Evolutionary conservation across 2,329 filamentous ascomycete species (phyloP).

Genomic region (Fusarium sp.): DNA sequence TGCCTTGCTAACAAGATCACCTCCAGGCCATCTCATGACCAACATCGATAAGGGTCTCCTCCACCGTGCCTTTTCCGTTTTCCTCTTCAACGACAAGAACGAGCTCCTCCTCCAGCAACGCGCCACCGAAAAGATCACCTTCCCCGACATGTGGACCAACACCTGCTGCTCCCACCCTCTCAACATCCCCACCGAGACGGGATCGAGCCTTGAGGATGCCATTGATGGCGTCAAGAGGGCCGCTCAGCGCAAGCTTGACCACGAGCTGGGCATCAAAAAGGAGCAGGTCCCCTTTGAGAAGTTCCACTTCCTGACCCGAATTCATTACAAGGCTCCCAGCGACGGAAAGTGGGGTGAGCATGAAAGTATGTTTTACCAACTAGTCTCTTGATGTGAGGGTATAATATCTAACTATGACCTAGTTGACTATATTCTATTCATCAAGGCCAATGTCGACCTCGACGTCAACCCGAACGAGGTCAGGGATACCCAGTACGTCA

Average conservation of each 20-base stretch:
- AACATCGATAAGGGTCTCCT: slow-evolving; percentile 97
- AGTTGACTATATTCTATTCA: slow-evolving; percentile 99
- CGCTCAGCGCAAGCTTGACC: slow-evolving; percentile 91
- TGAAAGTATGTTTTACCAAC: slow-evolving; percentile 77
- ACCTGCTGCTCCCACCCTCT: slow-evolving; percentile 99
- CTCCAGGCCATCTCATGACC: slow-evolving; percentile 92
- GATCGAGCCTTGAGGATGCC: slow-evolving; percentile 81
- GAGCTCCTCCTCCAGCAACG: slow-evolving; percentile 95
- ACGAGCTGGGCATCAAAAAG: slow-evolving; percentile 92
- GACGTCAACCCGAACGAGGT: slow-evolving; percentile 90
- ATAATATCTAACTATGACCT: slow-evolving; percentile 30
- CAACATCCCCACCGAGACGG: slow-evolving; percentile 91
- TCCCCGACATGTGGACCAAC: slow-evolving; percentile 99
- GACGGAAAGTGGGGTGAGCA: slow-evolving; percentile 99
- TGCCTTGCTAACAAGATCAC: slow-evolving; percentile 25
- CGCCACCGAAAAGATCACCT: slow-evolving; percentile 97
- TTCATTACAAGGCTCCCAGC: slow-evolving; percentile 97
- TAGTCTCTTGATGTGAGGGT: background rate
- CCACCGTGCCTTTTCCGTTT: slow-evolving; percentile 97
- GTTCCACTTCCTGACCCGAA: slow-evolving; percentile 94
- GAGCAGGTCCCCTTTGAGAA: slow-evolving; percentile 91
- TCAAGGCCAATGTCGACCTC: slow-evolving; percentile 91
- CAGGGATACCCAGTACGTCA: slow-evolving; percentile 85
- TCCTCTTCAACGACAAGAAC: slow-evolving; percentile 96
- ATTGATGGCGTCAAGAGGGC: slow-evolving; percentile 90